Evolutionary conservation across 139 green algal species (phyloP).

Genomic region (Asterochloris erici): DNA sequence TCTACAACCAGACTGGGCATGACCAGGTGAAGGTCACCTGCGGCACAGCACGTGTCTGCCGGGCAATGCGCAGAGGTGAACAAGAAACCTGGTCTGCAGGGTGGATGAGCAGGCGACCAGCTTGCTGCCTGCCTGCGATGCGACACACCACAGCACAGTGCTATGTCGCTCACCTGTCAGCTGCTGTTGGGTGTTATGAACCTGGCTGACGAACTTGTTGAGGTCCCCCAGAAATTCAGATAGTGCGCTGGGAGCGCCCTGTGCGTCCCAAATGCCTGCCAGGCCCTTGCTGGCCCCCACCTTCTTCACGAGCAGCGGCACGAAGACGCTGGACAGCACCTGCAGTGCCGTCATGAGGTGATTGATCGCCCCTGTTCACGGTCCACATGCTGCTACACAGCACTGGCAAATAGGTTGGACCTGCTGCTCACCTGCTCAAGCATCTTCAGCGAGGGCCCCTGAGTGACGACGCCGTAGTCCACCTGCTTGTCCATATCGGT

Average conservation of each 20-base stretch:
- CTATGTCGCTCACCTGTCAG: neutral
- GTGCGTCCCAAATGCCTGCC: neutral
- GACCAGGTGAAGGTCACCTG: conserved; percentile 10
- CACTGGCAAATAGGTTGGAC: neutral
- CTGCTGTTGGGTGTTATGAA: conserved; percentile 11
- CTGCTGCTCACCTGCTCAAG: conserved; percentile 7
- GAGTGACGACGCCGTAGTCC: neutral
- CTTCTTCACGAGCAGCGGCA: conserved; percentile 2
- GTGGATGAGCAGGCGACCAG: neutral
- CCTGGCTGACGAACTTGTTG: conserved; percentile 20
- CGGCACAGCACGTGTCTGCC: neutral
- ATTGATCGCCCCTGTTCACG: neutral
- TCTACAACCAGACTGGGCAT: conserved; percentile 8
- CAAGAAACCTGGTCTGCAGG: neutral
- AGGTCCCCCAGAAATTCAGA: conserved; percentile 13
- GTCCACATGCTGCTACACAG: neutral
- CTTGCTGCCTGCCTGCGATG: no score
- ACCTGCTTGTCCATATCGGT: conserved; percentile 9
- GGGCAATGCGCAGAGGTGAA: no score
- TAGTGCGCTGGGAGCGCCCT: neutral
- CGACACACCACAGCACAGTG: neutral
- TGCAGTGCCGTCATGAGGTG: neutral
- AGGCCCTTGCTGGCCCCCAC: neutral
- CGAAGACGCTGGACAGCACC: conserved; percentile 18
- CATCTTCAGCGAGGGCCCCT: conserved; percentile 17